A percentile compares a stretch with the other conserved stretches of the same genome.
Evolutionary conservation across 2,329 filamentous ascomycete species (phyloP).

Genomic region (Scytalidium lignicola): DNA sequence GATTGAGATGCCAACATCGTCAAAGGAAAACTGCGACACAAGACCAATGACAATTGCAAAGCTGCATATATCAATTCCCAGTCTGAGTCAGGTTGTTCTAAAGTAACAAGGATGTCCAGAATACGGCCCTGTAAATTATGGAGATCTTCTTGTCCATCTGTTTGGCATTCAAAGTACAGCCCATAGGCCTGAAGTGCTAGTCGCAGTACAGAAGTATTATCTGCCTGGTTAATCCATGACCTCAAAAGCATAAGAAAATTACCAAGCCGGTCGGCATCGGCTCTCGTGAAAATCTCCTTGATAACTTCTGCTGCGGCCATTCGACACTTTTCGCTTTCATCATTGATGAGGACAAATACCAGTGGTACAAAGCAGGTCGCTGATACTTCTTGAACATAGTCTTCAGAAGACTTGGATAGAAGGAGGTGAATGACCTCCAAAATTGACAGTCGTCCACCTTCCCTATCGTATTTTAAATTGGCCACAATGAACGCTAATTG

Average conservation of each 20-base stretch:
- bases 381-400: slow-evolving; percentile 76
- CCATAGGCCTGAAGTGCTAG: slow-evolving; percentile 77
- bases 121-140: slow-evolving; percentile 46
- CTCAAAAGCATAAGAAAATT: slow-evolving; percentile 68
- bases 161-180: slow-evolving; percentile 71
- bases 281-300: slow-evolving; percentile 73
- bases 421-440: slow-evolving; percentile 87
- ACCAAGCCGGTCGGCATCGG: slow-evolving; percentile 66
- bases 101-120: slow-evolving; percentile 43
- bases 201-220: slow-evolving; percentile 64
- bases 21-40: slow-evolving; percentile 62
- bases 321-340: slow-evolving; percentile 80
- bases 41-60: slow-evolving; percentile 61
- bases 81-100: slow-evolving; percentile 51
- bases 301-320: slow-evolving; percentile 75
- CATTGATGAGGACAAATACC: slow-evolving; percentile 80
- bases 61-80: slow-evolving; percentile 72
- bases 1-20: slow-evolving; percentile 56
- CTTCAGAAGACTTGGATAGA: slow-evolving; percentile 77
- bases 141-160: slow-evolving; percentile 60
- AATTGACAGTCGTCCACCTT: slow-evolving; percentile 83
- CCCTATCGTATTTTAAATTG: slow-evolving; percentile 85
- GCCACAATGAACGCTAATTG: slow-evolving; percentile 84
- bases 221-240: slow-evolving; percentile 70
- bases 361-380: slow-evolving; percentile 80